Conservation (phyloP, 345 rosid genomes). For the Anacardium occidentale region DNA sequence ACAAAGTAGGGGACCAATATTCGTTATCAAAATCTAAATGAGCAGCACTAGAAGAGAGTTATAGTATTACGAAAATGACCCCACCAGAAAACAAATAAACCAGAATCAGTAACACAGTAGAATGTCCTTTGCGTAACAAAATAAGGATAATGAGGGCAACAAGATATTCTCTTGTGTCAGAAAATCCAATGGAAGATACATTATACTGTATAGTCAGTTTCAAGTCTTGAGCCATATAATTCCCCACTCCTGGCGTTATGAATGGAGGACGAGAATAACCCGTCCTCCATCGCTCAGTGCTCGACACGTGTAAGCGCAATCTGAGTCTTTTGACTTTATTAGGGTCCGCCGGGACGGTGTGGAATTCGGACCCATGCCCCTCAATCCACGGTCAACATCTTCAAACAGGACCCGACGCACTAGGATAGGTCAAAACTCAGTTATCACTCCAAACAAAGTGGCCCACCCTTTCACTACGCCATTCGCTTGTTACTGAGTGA, state of each 20-base stretch:
- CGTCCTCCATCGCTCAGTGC: conserved; percentile 21
- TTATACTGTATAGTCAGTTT: conserved; percentile 63
- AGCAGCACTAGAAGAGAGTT: conserved; percentile 15
- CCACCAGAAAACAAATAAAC: neutral
- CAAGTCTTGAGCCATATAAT: conserved; percentile 34
- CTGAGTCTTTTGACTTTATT: conserved; percentile 27
- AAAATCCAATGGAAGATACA: conserved; percentile 78
- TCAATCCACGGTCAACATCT: conserved; percentile 27
- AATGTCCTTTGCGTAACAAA: conserved; percentile 42
- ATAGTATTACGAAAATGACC: conserved; percentile 19
- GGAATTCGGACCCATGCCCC: conserved; percentile 7
- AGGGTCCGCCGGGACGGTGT: conserved; percentile 18
- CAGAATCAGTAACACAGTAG: neutral
- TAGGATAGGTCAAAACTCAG: conserved; percentile 35
- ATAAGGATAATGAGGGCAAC: conserved; percentile 17
- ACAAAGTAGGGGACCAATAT: conserved; percentile 47
- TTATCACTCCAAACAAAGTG: conserved; percentile 10
- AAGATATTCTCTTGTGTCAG: conserved; percentile 47
- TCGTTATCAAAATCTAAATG: conserved; percentile 39
- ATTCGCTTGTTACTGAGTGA: neutral
- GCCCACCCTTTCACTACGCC: conserved; percentile 21
- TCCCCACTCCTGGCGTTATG: conserved; percentile 8
- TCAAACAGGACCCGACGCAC: conserved; percentile 22
- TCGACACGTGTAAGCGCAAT: conserved; percentile 40
- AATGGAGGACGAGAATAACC: conserved; percentile 19